Base-by-base conservation (phyloP, 495 filamentous ascomycete species). In the Aspergillus sclerotiicarbonarius region DNA sequence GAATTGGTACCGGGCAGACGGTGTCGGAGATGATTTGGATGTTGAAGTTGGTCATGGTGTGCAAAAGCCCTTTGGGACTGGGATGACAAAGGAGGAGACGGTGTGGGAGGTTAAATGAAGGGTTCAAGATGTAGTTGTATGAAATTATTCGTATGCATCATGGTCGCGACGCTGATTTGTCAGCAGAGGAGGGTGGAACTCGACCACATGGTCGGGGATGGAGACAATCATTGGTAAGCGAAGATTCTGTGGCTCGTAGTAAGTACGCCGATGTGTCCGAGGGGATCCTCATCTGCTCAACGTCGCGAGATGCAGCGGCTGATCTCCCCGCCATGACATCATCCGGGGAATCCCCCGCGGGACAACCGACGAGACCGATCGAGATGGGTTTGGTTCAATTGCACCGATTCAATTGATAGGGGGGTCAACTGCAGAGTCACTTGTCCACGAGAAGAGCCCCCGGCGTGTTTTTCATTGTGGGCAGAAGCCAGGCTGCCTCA, bases 21-120 rank as follows among this genome's bases (percentile, higher is more conserved):
- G 81, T 87, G 74, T 94, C 91, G 44, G 75, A 80, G 61, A 90
- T 82, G 59, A 94, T 81, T 20, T 88, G 80, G 69, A 94, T 90
- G 39, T 81, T 79, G 78, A 90, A 91, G 61, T 85, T 83, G 19
- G 89, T 89, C 90, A 94, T 93, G 63, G 30, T 76, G 58, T 57
- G 46, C 18, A 8, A n/a, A 12, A 20, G 4, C 3, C 4, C 7
- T 45, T 45, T 8, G 2, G 33, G 2, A 4, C 9, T 15, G 59
- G 16, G 7, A 44, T 56, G 47, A 15, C 37, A 20, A 21, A 6
- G 4, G 13, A 46, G 21, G 18, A 5, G 10, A 20, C 12, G 32
- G 31, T 7, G 39, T 33, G 16, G 13, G n/a, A n/a, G n/a, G n/a
- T n/a, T n/a, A n/a, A n/a, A 21, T 56, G 16, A 35, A 37, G 8